Evolutionary conservation across 345 rosid genomes (phyloP), one percentile per base, ranked within the genome.

Genomic region (Turritis glabra): DNA sequence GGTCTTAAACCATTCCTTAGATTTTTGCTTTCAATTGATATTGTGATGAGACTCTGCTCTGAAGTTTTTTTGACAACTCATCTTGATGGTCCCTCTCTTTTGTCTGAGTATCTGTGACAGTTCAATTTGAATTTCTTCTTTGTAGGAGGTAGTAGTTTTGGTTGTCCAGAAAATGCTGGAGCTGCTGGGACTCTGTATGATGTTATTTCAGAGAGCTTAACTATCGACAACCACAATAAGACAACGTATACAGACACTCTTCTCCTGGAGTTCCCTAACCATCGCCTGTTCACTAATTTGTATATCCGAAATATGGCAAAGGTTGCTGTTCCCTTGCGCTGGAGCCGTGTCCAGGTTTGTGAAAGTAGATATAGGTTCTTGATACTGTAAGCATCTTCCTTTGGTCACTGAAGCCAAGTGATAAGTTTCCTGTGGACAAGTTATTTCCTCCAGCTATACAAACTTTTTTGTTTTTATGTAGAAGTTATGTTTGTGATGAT

Each of bases 301-400:
- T 89, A 91, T 78, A 77, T 95, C 76, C 81, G 81, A 19, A 95
- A 92, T 75, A 67, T 50, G 77, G 97, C 97, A 15, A 87, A 91
- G 79, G 99, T 96, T 69, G 79, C 90, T 74, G 97, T 95, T 80
- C 97, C 97, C 51, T 82, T 95, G 87, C 93, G 91, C 53, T 95
- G 99, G 99, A 89, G 99, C 76, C 97, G 99, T 77, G 99, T 92
- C 70, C 99, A 95, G 97, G 99, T 95, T 81, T 79, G 83, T 80
- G 64, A 60, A 72, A 50, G 8, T 77, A 50, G 52, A 30, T 9
- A 18, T 6, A 27, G 17, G 33, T 66, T 65, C 56, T 78, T 55
- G 11, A 56, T 63, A 10, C 4, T 25, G 21, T 51, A 27, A 52
- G n/a, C 30, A 25, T 50, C 51, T 44, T 44, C 41, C 35, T 11